A percentile compares a stretch with the other conserved stretches of the same genome.
phyloP scores from a whole-genome alignment of 2,329 filamentous ascomycete species.

The Alternaria sp. region DNA sequence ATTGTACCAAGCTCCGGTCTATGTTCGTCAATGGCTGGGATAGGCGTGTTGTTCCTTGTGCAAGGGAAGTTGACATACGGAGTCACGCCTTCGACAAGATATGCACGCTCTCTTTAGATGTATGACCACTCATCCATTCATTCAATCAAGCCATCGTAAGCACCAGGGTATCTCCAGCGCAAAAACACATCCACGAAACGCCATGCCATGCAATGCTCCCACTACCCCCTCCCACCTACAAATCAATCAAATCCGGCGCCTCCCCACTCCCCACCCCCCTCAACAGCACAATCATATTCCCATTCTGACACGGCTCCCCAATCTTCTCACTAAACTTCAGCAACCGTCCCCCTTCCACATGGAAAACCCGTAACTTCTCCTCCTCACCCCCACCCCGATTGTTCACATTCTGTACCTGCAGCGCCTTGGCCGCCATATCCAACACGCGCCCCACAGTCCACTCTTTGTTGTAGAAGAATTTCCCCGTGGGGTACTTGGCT shows the following conservation, averaged over 20 bases:
- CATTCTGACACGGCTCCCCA: conserved; percentile 73
- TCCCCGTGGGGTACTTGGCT: conserved; percentile 74
- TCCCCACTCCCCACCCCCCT: conserved; percentile 82
- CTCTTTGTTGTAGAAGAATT: conserved; percentile 63
- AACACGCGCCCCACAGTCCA: conserved; percentile 89
- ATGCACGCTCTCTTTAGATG: background rate
- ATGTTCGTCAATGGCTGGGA: background rate
- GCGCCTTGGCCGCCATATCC: conserved; percentile 75
- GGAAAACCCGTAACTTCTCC: conserved; percentile 84
- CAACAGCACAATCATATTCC: conserved; percentile 88
- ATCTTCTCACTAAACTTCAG: conserved; percentile 89
- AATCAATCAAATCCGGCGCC: conserved; percentile 69
- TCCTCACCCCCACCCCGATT: conserved; percentile 78
- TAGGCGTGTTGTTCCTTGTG: background rate
- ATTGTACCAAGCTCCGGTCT: background rate
- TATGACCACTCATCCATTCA: background rate
- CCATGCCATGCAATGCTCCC: background rate
- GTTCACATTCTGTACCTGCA: conserved; percentile 85
- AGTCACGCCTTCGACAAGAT: background rate
- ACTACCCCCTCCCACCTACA: conserved; percentile 19
- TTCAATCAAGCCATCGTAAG: background rate
- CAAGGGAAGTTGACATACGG: background rate
- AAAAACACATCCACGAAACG: background rate
- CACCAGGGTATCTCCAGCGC: conserved; percentile 22
- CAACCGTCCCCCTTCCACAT: conserved; percentile 86